phyloP scores from a whole-genome alignment of 2,329 filamentous ascomycete species.

The Aspergillus bombycis region DNA sequence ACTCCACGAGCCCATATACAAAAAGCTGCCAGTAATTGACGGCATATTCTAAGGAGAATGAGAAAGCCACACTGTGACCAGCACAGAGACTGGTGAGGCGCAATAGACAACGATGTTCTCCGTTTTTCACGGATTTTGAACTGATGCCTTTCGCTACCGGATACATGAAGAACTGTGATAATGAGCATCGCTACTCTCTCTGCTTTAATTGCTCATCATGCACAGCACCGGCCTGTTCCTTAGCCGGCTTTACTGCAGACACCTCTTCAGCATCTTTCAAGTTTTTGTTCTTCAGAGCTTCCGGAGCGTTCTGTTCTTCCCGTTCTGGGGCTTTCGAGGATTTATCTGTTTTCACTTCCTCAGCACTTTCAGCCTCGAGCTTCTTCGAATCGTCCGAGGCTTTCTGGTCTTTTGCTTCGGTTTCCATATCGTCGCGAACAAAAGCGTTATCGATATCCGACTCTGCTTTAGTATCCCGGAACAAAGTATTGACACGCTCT shows the following conservation, averaged over 20 bases:
- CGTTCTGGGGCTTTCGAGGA: slow-evolving; percentile 61
- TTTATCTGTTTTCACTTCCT: slow-evolving; percentile 26
- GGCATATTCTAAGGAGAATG: slow-evolving; percentile 9
- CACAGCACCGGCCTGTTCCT: slow-evolving; percentile 15
- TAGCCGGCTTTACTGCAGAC: slow-evolving; percentile 24
- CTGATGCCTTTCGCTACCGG: not conserved
- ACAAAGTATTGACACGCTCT: slow-evolving; percentile 79
- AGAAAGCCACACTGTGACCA: slow-evolving; percentile 23
- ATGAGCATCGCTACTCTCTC: not conserved
- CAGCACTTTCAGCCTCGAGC: slow-evolving; percentile 21
- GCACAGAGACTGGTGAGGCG: slow-evolving; percentile 16
- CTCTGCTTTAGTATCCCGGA: slow-evolving; percentile 73
- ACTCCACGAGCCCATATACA: slow-evolving; percentile 20
- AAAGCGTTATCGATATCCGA: slow-evolving; percentile 90
- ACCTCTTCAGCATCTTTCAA: slow-evolving; percentile 27
- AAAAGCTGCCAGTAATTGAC: slow-evolving; percentile 6
- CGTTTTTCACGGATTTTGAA: not conserved
- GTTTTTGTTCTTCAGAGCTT: slow-evolving; percentile 13
- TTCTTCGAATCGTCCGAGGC: slow-evolving; percentile 7
- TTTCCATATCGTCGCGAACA: slow-evolving; percentile 69
- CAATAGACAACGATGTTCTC: not conserved
- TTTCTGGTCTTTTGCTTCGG: slow-evolving; percentile 52
- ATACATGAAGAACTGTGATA: not conserved
- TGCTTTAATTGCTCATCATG: slow-evolving; percentile 10
- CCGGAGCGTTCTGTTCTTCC: slow-evolving; percentile 34